phyloP scores from a whole-genome alignment of 768 basidiomycete species.

The Dioszegia crocea region DNA sequence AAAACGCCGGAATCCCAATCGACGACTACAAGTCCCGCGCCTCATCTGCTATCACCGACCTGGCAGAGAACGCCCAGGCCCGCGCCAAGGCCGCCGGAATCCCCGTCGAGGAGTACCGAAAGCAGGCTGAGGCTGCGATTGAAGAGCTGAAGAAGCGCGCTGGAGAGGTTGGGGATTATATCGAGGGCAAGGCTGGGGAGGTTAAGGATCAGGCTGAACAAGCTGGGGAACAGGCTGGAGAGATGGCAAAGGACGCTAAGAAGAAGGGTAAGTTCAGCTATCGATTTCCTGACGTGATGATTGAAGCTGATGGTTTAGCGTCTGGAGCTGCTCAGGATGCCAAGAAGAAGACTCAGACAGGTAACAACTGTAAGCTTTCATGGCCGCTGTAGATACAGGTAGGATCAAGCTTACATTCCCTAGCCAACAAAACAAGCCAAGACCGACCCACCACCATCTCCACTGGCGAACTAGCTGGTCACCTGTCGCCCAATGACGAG shows the following conservation, averaged over 20 bases:
- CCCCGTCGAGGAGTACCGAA: slow-evolving; percentile 14
- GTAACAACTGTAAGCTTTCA: not conserved
- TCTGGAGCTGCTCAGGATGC: not conserved
- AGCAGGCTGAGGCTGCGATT: slow-evolving; percentile 4
- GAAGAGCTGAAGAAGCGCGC: slow-evolving; percentile 10
- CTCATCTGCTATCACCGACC: not conserved
- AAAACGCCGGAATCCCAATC: slow-evolving; percentile 25
- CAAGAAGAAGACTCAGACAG: not conserved
- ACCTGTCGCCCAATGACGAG: not conserved
- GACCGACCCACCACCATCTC: not conserved
- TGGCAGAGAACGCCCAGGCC: not conserved
- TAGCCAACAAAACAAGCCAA: slow-evolving; percentile 5
- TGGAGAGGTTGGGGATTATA: not conserved
- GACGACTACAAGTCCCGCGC: slow-evolving; percentile 22
- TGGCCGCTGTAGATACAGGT: too few relatives aligned
- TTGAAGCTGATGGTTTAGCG: not conserved
- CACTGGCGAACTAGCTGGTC: slow-evolving; percentile 3
- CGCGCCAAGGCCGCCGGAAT: slow-evolving; percentile 8
- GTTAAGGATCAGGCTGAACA: slow-evolving; percentile 1
- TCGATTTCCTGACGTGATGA: not conserved
- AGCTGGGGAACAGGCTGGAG: not conserved
- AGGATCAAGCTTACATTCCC: not conserved
- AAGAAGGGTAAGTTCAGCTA: slow-evolving; percentile 6
- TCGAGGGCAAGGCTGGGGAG: slow-evolving; percentile 19
- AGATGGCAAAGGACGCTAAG: not conserved